Percentiles rank a stretch among this genome's conserved stretches.
Evolutionary conservation across 345 rosid genomes (phyloP).

Genomic region (Anastatica hierochuntica): DNA sequence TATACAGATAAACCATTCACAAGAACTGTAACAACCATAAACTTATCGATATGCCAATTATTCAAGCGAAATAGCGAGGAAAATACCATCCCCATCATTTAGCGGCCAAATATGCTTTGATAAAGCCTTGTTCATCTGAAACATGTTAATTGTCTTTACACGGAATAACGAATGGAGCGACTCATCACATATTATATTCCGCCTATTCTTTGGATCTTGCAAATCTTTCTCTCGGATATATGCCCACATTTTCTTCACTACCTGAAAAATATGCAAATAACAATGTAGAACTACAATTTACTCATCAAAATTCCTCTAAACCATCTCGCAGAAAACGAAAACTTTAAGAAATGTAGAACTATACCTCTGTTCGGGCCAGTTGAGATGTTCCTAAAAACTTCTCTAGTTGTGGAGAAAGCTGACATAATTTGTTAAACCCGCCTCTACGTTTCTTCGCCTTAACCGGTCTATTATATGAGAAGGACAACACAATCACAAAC

Average conservation of each 20-base stretch:
- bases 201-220: slow-evolving; percentile 72
- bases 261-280: slow-evolving; percentile 35
- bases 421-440: slow-evolving; percentile 58
- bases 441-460: slow-evolving; percentile 64
- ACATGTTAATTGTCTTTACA: slow-evolving; percentile 71
- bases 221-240: slow-evolving; percentile 59
- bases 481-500: neutral
- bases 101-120: slow-evolving; percentile 87
- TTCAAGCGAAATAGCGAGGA: neutral
- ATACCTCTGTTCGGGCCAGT: slow-evolving; percentile 71
- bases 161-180: slow-evolving; percentile 43
- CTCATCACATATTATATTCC: slow-evolving; percentile 51
- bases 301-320: too few species aligned
- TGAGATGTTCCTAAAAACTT: slow-evolving; percentile 46
- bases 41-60: neutral
- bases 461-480: slow-evolving; percentile 19
- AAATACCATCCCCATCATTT: slow-evolving; percentile 29
- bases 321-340: neutral
- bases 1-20: neutral
- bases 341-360: neutral
- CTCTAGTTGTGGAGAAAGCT: slow-evolving; percentile 77
- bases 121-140: slow-evolving; percentile 75
- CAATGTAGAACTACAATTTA: too few species aligned
- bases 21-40: too few species aligned
- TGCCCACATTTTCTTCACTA: slow-evolving; percentile 69